Base-by-base conservation (phyloP, 208 protist genomes). In the Leishmania martiniquensis region DNA sequence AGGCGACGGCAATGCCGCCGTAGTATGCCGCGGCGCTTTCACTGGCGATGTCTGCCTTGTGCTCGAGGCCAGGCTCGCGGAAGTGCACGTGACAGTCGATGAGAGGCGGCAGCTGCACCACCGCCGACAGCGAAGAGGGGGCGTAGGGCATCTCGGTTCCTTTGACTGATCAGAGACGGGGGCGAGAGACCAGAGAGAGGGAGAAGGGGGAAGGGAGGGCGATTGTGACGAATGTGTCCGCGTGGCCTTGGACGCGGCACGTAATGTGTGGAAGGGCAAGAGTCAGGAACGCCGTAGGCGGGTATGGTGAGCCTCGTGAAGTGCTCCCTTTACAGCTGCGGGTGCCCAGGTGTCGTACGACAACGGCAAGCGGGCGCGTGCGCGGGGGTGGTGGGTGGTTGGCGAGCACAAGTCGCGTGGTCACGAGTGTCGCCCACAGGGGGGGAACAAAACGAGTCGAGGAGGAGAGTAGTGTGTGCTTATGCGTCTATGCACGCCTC, bases 61-160 rank as follows among this genome's bases (percentile, higher is more conserved):
- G 85, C 74, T 94, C 93, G 0, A 97, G 85, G 15, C 97, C 97
- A 29, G 97, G 97, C 78, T 99, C 96, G 45, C 97, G 88, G 72
- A 99, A 91, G 87, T 98, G 96, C 0, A 98, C 97, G 83, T 98
- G 96, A 57, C 96, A 93, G 88, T 99, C 98, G 52, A 99, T 93
- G 13, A 99, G 87, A 59, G 92, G 79, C 9, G 94, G 92, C 37
- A 97, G 77, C 42, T 86, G 80, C 65, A 91, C 72, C 29, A 81
- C 63, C 29, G 59, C 82, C 76, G 74, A 71, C 25, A 72, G 63
- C 32, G 39, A 47, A 34, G n/a, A 80, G 20, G 62, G 55, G 15
- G 69, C 34, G 4, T 57, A 37, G 9, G 80, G 32, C 75, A 80
- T 84, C 9, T 76, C 13, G 63, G 71, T 49, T 13, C 29, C 13